phyloP scores from a whole-genome alignment of 2,329 filamentous ascomycete genomes.

The Nemania serpens region DNA sequence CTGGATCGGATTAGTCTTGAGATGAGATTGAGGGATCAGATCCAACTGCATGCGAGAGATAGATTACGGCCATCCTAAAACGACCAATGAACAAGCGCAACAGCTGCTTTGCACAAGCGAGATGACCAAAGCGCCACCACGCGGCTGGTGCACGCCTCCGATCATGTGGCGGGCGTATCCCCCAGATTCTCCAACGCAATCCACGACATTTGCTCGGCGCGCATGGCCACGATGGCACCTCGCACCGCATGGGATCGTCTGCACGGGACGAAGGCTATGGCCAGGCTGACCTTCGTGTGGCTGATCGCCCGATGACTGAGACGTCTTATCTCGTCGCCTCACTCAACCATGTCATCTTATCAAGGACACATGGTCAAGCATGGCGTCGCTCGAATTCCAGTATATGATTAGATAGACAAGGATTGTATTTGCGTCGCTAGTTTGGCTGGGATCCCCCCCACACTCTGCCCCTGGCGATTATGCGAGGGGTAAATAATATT shows the following conservation, averaged over 20 bases:
- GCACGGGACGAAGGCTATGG: slow-evolving; percentile 31
- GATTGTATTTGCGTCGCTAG: not conserved
- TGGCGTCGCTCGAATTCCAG: not conserved
- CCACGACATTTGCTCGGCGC: slow-evolving; percentile 12
- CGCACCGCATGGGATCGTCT: slow-evolving; percentile 34
- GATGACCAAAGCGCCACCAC: slow-evolving; percentile 29
- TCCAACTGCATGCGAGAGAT: slow-evolving; percentile 6
- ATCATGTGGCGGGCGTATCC: slow-evolving; percentile 34
- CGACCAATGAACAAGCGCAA: slow-evolving; percentile 12
- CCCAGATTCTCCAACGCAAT: slow-evolving; percentile 30
- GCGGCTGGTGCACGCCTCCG: slow-evolving; percentile 34
- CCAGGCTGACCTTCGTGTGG: slow-evolving; percentile 15
- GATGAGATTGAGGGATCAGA: slow-evolving; percentile 17
- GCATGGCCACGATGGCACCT: slow-evolving; percentile 26
- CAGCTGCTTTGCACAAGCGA: not conserved
- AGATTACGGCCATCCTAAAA: not conserved
- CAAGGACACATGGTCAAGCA: not conserved
- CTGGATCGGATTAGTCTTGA: slow-evolving; percentile 3
- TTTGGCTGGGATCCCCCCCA: slow-evolving; percentile 11
- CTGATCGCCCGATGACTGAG: not conserved
- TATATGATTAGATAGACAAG: too few species aligned
- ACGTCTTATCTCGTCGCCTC: not conserved
- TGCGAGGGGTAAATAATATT: not conserved
- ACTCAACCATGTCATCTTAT: not conserved
- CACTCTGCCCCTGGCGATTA: slow-evolving; percentile 12